Conservation (phyloP, 2,329 filamentous ascomycete species). For the Fusarium bactridioides region DNA sequence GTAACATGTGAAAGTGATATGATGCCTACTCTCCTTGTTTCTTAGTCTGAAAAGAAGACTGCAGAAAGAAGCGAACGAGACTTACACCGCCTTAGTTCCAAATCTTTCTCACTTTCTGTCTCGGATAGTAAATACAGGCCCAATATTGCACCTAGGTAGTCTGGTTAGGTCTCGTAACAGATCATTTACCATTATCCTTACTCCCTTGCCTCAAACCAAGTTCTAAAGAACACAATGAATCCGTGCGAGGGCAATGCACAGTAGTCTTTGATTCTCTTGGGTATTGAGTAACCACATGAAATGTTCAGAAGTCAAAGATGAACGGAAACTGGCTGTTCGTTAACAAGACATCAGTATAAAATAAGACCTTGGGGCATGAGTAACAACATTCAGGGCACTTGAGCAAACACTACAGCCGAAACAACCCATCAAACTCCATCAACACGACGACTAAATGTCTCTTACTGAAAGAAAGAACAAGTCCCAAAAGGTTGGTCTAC, state of each 20-base stretch:
- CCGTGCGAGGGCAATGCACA: neutral
- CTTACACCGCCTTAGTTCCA: accelerated
- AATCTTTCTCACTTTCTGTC: neutral
- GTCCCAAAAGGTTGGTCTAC: neutral
- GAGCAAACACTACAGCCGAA: neutral
- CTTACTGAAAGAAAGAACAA: neutral
- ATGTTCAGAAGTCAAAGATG: neutral
- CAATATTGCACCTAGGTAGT: neutral
- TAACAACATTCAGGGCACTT: neutral
- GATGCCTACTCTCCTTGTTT: neutral
- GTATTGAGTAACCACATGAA: accelerated
- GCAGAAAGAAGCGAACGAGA: neutral
- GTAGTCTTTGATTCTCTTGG: too few species aligned
- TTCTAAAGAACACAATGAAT: neutral
- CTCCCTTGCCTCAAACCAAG: neutral
- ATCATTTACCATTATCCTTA: neutral
- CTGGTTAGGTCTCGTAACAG: accelerated
- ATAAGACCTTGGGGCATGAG: neutral
- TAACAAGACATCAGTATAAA: neutral
- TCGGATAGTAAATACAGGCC: accelerated
- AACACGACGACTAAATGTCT: neutral
- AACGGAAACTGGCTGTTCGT: neutral
- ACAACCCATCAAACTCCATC: neutral
- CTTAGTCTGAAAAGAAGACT: neutral
- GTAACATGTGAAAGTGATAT: accelerated